A percentile compares a stretch with the other conserved stretches of the same genome.
phyloP scores from a whole-genome alignment of 768 basidiomycete species.

The Suillus decipiens region DNA sequence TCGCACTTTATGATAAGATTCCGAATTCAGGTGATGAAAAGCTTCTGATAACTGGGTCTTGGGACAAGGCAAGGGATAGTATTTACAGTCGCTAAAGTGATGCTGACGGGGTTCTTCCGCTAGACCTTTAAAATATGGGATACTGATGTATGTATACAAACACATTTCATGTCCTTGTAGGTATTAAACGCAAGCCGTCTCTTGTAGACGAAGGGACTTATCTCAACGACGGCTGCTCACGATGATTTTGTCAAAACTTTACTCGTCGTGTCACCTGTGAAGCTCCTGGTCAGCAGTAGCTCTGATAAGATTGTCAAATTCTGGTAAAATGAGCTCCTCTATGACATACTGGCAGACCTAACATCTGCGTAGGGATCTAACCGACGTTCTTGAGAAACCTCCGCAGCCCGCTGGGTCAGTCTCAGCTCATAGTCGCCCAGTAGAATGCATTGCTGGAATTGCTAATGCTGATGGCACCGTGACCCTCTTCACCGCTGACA shows the following conservation, averaged over 20 bases:
- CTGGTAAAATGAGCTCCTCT: constrained; percentile 56
- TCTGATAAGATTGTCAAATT: constrained; percentile 89
- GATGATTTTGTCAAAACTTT: constrained; percentile 90
- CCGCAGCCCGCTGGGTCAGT: constrained; percentile 65
- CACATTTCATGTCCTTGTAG: neutral
- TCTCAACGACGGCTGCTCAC: constrained; percentile 79
- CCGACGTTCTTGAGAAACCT: constrained; percentile 42
- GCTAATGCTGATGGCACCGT: constrained; percentile 45
- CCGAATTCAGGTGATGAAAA: constrained; percentile 42
- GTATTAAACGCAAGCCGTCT: constrained; percentile 9
- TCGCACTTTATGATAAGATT: constrained; percentile 62
- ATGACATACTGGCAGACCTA: neutral
- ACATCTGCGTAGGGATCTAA: constrained; percentile 60
- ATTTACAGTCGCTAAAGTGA: neutral
- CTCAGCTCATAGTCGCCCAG: constrained; percentile 84
- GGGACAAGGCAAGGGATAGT: constrained; percentile 71
- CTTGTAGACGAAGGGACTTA: constrained; percentile 62
- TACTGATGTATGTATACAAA: constrained; percentile 49
- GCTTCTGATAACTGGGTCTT: constrained; percentile 85
- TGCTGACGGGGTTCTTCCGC: constrained; percentile 15
- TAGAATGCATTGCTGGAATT: constrained; percentile 73
- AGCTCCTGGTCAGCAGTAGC: constrained; percentile 78
- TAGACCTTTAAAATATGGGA: constrained; percentile 92
- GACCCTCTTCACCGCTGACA: constrained; percentile 82
- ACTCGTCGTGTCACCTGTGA: constrained; percentile 63